Evolutionary conservation across 2,329 filamentous ascomycete genomes (phyloP).

Genomic region (Cryphonectria nitschkei): DNA sequence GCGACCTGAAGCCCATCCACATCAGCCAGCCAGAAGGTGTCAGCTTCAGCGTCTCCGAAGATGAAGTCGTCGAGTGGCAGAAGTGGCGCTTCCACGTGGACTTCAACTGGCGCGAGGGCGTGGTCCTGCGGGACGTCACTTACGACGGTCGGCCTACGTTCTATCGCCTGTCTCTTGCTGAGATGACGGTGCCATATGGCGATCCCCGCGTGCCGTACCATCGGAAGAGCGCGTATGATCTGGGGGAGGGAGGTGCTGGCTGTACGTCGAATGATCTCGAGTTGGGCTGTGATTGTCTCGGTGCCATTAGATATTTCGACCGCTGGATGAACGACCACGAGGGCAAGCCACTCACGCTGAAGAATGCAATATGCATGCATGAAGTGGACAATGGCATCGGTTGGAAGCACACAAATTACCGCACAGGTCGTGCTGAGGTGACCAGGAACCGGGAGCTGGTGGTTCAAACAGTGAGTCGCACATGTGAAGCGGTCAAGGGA

Average conservation of each 20-base stretch:
- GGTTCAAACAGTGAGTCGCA: conserved; percentile 50
- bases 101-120: conserved; percentile 56
- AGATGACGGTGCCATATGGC: conserved; percentile 63
- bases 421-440: conserved; percentile 54
- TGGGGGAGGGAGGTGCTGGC: conserved; percentile 20
- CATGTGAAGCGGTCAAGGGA: conserved; percentile 6
- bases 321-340: conserved; percentile 60
- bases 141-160: conserved; percentile 63
- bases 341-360: conserved; percentile 49
- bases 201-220: conserved; percentile 21
- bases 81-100: conserved; percentile 50
- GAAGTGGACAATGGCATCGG: conserved; percentile 61
- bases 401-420: conserved; percentile 61
- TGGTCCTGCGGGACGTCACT: conserved; percentile 58
- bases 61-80: conserved; percentile 31
- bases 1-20: conserved; percentile 57
- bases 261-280: conserved; percentile 18
- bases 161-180: conserved; percentile 62
- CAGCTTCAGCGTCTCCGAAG: conserved; percentile 50
- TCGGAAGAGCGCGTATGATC: conserved; percentile 17
- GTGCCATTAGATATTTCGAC: conserved; percentile 47
- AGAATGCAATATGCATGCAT: conserved; percentile 59
- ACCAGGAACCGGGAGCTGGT: conserved; percentile 55
- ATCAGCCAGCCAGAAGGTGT: conserved; percentile 65
- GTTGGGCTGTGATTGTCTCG: conserved; percentile 23